Percentiles rank a stretch among this genome's conserved stretches.
phyloP scores from a whole-genome alignment of 495 filamentous ascomycete genomes.

The Penicillium chermesinum region DNA sequence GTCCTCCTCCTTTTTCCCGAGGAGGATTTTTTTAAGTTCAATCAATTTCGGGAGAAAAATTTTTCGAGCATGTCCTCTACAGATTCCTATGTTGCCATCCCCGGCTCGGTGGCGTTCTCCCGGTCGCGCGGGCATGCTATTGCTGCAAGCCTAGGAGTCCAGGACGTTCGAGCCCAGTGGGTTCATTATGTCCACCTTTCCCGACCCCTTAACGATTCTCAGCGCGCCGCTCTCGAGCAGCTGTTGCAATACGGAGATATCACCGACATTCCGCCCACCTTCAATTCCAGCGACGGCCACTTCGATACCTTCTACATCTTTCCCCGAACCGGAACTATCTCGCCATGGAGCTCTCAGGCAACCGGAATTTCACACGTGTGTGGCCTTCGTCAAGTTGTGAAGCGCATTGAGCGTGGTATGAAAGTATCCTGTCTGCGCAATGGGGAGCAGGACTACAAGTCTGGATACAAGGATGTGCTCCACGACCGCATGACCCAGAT shows the following conservation, averaged over 20 bases:
- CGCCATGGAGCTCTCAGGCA: conserved; percentile 95
- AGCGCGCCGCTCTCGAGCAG: conserved; percentile 50
- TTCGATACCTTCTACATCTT: conserved; percentile 62
- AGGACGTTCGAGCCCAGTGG: conserved; percentile 57
- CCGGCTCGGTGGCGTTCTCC: conserved; percentile 51
- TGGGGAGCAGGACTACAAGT: conserved; percentile 30
- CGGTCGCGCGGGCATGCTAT: conserved; percentile 48
- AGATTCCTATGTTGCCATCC: conserved; percentile 42
- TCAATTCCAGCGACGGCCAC: conserved; percentile 36
- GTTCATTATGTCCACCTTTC: conserved; percentile 56
- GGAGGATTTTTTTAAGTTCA: conserved; percentile 9
- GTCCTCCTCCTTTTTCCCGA: conserved; percentile 17
- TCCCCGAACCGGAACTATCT: conserved; percentile 78
- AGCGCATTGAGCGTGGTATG: conserved; percentile 84
- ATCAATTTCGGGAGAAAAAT: conserved; percentile 12
- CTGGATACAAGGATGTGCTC: conserved; percentile 64
- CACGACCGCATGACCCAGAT: conserved; percentile 93
- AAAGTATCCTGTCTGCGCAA: conserved; percentile 54
- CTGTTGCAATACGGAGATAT: conserved; percentile 61
- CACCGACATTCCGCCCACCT: conserved; percentile 40
- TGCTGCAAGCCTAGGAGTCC: conserved; percentile 48
- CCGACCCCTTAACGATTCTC: conserved; percentile 33
- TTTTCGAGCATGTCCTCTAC: conserved; percentile 32
- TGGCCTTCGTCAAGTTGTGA: conserved; percentile 63
- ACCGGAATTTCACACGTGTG: conserved; percentile 93